These are phyloP conservation scores for Lactarius tabidus DNA, from an alignment of 768 basidiomycete genomes.

Conservation along the genomic window DNA sequence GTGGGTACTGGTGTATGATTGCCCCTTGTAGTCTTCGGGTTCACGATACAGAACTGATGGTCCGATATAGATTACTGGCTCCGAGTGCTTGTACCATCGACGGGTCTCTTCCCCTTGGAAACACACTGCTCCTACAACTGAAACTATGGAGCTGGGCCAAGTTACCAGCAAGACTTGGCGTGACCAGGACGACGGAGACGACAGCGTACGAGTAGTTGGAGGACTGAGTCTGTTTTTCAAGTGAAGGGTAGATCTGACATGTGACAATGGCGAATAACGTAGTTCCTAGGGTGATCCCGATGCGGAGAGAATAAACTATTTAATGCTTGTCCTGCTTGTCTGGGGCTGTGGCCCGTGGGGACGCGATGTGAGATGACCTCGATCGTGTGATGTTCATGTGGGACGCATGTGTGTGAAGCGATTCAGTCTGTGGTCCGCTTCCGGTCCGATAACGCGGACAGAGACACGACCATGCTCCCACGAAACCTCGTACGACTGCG, in stretches of 20 bases:
- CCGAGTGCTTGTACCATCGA: background rate
- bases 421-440: background rate
- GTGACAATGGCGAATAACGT: background rate
- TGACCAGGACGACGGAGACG: background rate
- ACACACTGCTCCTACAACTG: background rate
- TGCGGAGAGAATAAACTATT: background rate
- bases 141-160: background rate
- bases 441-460: background rate
- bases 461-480: conserved; percentile 3
- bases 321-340: background rate
- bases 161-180: background rate
- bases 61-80: background rate
- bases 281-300: background rate
- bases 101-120: background rate
- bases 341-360: background rate
- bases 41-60: background rate
- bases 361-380: no score
- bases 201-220: background rate
- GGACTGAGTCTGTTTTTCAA: background rate
- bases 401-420: background rate
- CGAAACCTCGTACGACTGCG: conserved; percentile 11
- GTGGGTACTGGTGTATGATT: no score
- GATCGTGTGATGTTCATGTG: no score
- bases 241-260: background rate
- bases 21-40: background rate